Conservation (phyloP, 768 basidiomycete species). For the Russula sp. region DNA sequence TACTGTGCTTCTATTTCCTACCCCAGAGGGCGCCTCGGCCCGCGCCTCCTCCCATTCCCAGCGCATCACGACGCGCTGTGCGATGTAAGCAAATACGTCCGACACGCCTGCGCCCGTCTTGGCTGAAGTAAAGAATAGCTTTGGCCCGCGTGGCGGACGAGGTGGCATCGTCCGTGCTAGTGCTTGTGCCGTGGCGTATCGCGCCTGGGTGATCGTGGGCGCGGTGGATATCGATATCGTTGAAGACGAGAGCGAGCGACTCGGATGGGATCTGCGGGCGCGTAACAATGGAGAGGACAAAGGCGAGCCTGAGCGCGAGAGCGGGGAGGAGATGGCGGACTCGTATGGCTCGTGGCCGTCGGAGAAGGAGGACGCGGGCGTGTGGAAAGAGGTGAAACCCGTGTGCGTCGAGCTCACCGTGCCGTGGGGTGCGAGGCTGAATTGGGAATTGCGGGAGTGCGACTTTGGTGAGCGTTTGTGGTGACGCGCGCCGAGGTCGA, state of each 20-base stretch:
- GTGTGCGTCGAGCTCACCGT: constrained; percentile 57
- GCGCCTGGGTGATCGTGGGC: constrained; percentile 27
- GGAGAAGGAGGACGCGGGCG: constrained; percentile 72
- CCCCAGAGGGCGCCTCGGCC: constrained; percentile 40
- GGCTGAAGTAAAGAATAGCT: constrained; percentile 69
- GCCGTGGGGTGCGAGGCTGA: constrained; percentile 34
- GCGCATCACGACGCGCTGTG: constrained; percentile 49
- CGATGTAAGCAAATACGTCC: constrained; percentile 76
- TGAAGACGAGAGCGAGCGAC: constrained; percentile 19
- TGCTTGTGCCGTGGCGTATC: constrained; percentile 15
- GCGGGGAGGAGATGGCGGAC: constrained; percentile 54
- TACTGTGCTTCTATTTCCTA: constrained; percentile 28
- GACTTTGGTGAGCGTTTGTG: constrained; percentile 36
- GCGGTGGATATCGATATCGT: constrained; percentile 24
- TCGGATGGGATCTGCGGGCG: constrained; percentile 21
- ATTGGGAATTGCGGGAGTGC: constrained; percentile 43
- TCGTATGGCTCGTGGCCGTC: constrained; percentile 43
- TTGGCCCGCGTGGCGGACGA: constrained; percentile 49
- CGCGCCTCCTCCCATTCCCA: constrained; percentile 62
- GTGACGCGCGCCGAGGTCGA: constrained; percentile 31
- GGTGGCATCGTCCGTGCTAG: constrained; percentile 21
- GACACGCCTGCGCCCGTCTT: constrained; percentile 69
- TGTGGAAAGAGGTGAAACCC: constrained; percentile 62
- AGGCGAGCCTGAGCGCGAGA: constrained; percentile 31
- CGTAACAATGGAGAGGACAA: constrained; percentile 24